Base-by-base conservation (phyloP, 805 yeast genomes). In the Kluyveromyces wickerhamii region DNA sequence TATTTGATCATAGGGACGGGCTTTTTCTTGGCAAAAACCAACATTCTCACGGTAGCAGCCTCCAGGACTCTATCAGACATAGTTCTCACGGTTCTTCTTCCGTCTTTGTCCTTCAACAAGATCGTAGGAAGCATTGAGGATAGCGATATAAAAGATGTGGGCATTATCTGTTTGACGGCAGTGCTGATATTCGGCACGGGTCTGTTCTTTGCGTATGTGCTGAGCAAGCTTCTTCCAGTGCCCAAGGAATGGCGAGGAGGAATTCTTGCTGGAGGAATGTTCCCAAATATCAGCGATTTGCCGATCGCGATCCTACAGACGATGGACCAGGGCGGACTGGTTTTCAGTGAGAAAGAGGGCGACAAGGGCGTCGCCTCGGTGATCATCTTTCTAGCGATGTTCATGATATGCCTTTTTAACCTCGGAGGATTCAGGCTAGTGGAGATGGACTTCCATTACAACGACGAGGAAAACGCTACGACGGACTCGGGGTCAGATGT, bases 351-450 rank as follows among this genome's bases (percentile, higher is more conserved):
- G 11, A 70, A 57, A 4, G 76, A 82, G 41, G 85, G 84, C 23
- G 67, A 74, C 35, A 70, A 71, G 45, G 96, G 96, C 17, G 79
- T 81, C 17, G 92, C 96, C 1, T 84, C 81, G 57, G 79, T 83
- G 14, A 79, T 87, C 48, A 78, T 87, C 21, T 82, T 80, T 47
- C 64, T 79, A 29, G 79, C 85, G 3, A 67, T 79, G 21, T 84
- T 81, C 57, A 60, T 75, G 37, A 55, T 78, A 27, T 62, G 69
- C 51, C 72, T 84, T 12, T 87, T 87, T 61, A 80, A 83, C 47
- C 53, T 80, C 24, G 96, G 96, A 7, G 76, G 84, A 2, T 79
- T 77, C 48, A 66, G 75, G 43, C 59, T 87, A 36, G 67, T 86
- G 16, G 82, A 75, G 37, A 64, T 69, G 59, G 96, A 87, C 55